phyloP scores from a whole-genome alignment of 495 filamentous ascomycete species.

The Antarctomyces pellizariae region DNA sequence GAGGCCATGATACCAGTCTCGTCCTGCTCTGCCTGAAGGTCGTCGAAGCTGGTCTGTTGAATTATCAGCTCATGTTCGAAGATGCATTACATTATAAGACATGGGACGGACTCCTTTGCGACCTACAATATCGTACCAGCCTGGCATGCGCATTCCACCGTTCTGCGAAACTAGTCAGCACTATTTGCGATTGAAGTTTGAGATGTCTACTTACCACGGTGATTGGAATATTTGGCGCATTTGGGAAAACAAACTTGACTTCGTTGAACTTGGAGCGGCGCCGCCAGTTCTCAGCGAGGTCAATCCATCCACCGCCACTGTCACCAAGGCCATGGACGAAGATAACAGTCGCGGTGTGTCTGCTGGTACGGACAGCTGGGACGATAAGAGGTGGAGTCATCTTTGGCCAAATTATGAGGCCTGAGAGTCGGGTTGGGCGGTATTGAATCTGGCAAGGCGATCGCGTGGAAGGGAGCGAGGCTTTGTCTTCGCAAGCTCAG shows the following conservation, averaged over 20 bases:
- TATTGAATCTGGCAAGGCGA: too few species aligned
- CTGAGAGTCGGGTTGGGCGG: too few species aligned
- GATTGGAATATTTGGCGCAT: slow-evolving; percentile 78
- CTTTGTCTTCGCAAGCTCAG: too few species aligned
- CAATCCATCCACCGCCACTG: slow-evolving; percentile 52
- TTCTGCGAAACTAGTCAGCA: slow-evolving; percentile 26
- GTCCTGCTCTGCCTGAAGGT: slow-evolving; percentile 29
- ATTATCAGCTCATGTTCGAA: not conserved
- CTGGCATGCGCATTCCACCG: slow-evolving; percentile 62
- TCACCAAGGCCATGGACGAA: slow-evolving; percentile 84
- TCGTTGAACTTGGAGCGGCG: slow-evolving; percentile 64
- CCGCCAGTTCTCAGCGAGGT: slow-evolving; percentile 75
- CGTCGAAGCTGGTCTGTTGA: slow-evolving; percentile 7
- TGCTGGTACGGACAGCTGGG: slow-evolving; percentile 66
- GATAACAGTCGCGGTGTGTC: slow-evolving; percentile 87
- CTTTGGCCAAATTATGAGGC: too few species aligned
- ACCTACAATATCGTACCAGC: slow-evolving; percentile 80
- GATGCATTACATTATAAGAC: not conserved
- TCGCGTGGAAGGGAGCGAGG: too few species aligned
- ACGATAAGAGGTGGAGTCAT: slow-evolving; percentile 64
- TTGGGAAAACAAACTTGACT: slow-evolving; percentile 80
- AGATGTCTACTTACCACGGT: slow-evolving; percentile 38
- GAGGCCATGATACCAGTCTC: slow-evolving; percentile 56
- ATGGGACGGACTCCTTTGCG: slow-evolving; percentile 9
- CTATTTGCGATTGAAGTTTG: not conserved